Conservation (phyloP, 495 filamentous ascomycete species). For the Filosporella fistucella region DNA sequence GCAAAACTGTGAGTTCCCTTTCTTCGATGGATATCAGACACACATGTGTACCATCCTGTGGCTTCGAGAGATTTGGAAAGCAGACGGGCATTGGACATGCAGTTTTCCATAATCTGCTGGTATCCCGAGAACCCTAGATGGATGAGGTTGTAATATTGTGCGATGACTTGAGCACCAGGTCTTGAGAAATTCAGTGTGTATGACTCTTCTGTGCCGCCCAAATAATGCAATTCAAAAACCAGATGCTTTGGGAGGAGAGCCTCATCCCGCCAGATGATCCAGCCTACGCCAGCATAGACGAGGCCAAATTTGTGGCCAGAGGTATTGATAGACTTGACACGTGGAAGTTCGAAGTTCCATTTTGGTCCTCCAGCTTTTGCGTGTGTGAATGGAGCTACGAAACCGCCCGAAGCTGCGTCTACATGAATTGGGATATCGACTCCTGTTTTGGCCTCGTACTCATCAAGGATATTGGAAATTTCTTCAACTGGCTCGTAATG, state of each 20-base stretch:
- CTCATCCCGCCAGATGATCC: slow-evolving; percentile 72
- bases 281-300: slow-evolving; percentile 68
- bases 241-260: slow-evolving; percentile 63
- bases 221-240: slow-evolving; percentile 71
- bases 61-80: slow-evolving; percentile 64
- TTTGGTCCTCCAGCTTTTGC: slow-evolving; percentile 54
- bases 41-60: slow-evolving; percentile 65
- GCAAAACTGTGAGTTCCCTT: slow-evolving; percentile 18
- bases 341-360: slow-evolving; percentile 67
- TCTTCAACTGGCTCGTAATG: slow-evolving; percentile 74
- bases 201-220: slow-evolving; percentile 69
- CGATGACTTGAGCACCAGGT: slow-evolving; percentile 66
- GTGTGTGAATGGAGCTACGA: slow-evolving; percentile 69
- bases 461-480: slow-evolving; percentile 60
- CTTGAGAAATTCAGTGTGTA: slow-evolving; percentile 76
- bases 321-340: slow-evolving; percentile 71
- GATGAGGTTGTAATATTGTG: slow-evolving; percentile 74
- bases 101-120: slow-evolving; percentile 63
- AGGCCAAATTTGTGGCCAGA: slow-evolving; percentile 75
- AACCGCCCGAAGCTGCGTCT: slow-evolving; percentile 67
- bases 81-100: slow-evolving; percentile 62
- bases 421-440: slow-evolving; percentile 71
- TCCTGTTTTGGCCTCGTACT: slow-evolving; percentile 58
- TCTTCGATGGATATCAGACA: slow-evolving; percentile 66
- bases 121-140: slow-evolving; percentile 68